These are phyloP conservation scores for Rutstroemia sydowiana DNA, from an alignment of 2,329 filamentous ascomycete genomes.

Conservation along the genomic window DNA sequence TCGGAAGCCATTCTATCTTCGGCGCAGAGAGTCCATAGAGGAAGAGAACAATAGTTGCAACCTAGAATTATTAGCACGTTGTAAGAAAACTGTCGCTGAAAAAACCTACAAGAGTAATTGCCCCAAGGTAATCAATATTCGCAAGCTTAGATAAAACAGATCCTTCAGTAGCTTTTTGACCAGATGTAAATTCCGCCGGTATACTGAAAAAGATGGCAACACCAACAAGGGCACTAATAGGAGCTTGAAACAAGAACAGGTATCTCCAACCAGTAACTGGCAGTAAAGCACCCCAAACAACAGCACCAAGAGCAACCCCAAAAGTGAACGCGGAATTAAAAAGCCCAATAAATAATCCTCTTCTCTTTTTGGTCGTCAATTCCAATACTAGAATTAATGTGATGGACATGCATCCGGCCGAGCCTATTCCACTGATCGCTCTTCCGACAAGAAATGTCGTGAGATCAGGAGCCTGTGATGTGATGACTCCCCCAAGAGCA, in stretches of 20 bases:
- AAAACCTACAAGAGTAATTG: constrained; percentile 50
- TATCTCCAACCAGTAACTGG: constrained; percentile 62
- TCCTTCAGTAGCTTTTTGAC: constrained; percentile 30
- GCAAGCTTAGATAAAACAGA: constrained; percentile 48
- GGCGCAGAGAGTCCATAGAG: constrained; percentile 63
- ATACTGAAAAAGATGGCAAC: constrained; percentile 58
- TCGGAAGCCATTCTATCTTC: constrained; percentile 49
- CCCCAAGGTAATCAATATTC: constrained; percentile 68
- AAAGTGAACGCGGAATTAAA: constrained; percentile 67
- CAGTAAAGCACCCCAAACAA: constrained; percentile 60
- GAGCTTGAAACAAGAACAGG: constrained; percentile 67
- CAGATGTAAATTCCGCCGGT: constrained; percentile 38
- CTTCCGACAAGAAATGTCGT: constrained; percentile 61
- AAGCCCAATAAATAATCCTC: constrained; percentile 68
- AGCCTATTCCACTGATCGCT: constrained; percentile 60
- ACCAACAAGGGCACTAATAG: constrained; percentile 54
- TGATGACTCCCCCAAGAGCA: constrained; percentile 55
- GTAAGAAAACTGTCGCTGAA: neutral
- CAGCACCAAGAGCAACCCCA: constrained; percentile 64
- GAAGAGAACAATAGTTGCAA: constrained; percentile 59
- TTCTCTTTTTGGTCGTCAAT: constrained; percentile 55
- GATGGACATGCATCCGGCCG: constrained; percentile 65
- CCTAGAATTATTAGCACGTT: constrained; percentile 36
- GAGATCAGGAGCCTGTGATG: constrained; percentile 52
- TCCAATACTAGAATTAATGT: constrained; percentile 72